Evolutionary conservation across 140 eudicot genomes (phyloP), one percentile per base, ranked within the genome.

Genomic region (Bidens hawaiensis): DNA sequence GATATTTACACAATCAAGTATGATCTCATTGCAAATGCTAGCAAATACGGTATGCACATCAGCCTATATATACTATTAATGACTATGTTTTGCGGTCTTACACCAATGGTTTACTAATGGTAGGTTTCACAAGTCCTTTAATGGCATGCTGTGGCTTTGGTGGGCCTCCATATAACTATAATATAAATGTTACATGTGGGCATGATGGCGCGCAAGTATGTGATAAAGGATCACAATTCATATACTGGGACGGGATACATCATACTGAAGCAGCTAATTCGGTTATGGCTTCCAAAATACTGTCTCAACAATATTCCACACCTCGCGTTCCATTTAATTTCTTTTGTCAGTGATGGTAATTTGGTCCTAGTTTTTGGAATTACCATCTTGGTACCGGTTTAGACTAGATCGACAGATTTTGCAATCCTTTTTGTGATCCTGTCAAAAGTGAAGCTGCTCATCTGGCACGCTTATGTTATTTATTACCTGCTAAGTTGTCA

Each of bases 101-200:
- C 60, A 52, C 14, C 21, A 53, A 53, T 53, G 19, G 36, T 13
- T 53, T 24, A 40, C 13, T 62, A 15, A 28, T 0, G 69, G 60
- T 79, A 91, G 96, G 96, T 64, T 82, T 91, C 55, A 45, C 86
- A 23, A 84, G 62, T 64, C 89, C 96, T 18, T 69, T 91, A 55
- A 87, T 80, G 89, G 78, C 98, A 12, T 91, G 98, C 60, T 91
- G 98, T 52, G 96, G 98, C 13, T 65, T 51, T 49, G 98, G 96
- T 41, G 98, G 98, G 24, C 85, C 96, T 68, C 98, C 98, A 15
- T 82, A 84, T 72, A 91, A 91, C 76, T 91, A 82, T 66, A 80
- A 84, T 59, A 80, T 73, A 36, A 71, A 71, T 58, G 67, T 84
- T 16, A 42, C 86, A 11, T 91, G 98, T 65, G 80, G 96, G 5